Conservation (phyloP, 495 filamentous ascomycete species). For the Aspergillus campestris region DNA sequence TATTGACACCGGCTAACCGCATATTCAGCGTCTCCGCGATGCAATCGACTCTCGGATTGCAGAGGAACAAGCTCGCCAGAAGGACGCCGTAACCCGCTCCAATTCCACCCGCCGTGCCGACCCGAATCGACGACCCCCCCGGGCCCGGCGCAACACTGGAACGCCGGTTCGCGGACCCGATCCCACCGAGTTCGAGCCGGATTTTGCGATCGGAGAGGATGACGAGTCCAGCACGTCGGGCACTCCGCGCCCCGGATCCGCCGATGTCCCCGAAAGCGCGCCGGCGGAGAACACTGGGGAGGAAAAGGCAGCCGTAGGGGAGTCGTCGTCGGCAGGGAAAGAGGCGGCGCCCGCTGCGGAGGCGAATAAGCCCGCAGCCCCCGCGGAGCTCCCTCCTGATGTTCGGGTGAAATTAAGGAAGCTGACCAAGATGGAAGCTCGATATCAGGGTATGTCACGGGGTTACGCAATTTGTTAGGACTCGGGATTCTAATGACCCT, state of each 20-base stretch:
- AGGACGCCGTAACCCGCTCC: conserved; percentile 41
- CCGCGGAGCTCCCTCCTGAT: conserved; percentile 63
- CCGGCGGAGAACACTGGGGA: conserved; percentile 22
- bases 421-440: conserved; percentile 77
- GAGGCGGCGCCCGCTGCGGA: conserved; percentile 10
- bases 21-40: conserved; percentile 65
- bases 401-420: conserved; percentile 51
- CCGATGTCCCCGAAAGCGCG: conserved; percentile 18
- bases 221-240: conserved; percentile 47
- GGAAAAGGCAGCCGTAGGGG: conserved; percentile 14
- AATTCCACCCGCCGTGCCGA: conserved; percentile 43
- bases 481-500: neutral
- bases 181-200: conserved; percentile 74
- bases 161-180: conserved; percentile 55
- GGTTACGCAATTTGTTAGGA: neutral
- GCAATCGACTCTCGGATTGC: conserved; percentile 79
- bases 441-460: conserved; percentile 64
- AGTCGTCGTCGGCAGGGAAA: conserved; percentile 14
- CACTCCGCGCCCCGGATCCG: conserved; percentile 40
- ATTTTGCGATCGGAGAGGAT: conserved; percentile 77
- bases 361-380: conserved; percentile 16
- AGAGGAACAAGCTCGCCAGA: conserved; percentile 79
- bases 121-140: conserved; percentile 42
- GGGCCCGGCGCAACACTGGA: conserved; percentile 42
- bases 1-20: neutral